Base-by-base conservation (phyloP, 352 stramenopile species). In the Phytophthora podocarpi region DNA sequence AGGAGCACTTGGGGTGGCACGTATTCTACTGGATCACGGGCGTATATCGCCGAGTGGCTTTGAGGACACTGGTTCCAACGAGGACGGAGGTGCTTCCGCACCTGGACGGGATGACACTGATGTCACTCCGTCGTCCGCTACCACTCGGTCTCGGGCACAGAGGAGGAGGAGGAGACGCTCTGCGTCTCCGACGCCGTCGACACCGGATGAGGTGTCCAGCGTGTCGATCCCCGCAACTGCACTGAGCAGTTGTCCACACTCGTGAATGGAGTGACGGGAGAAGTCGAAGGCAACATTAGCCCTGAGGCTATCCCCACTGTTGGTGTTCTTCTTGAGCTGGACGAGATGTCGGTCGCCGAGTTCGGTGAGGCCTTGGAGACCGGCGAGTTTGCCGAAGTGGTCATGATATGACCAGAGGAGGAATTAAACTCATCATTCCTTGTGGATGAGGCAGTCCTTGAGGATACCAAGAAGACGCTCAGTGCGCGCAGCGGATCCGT, bases 391-490 rank as follows among this genome's bases (percentile, higher is more conserved):
- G 15, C 12, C 15, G 41, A 35, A 15, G 6, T 36, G 12, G 41
- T 34, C 4, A 15, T 24, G 4, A 24, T 49, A 15, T 23, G 20
- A 51, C 42, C 34, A 5, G 13, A 26, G 3, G 20, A 34, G 3
- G 31, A 43, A 18, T 23, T 42, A 8, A 54, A 47, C 24, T 53
- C 41, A 2, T 53, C 52, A 10, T 53, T 31, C 1, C 31, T 45
- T 24, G 4, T 61, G 1, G 39, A 59, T 35, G 30, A 59, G 31
- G 11, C 51, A 27, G 40, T 59, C 23, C 13, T 59, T 16, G 40
- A 59, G n/a, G 28, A 51, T 24, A 51, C 30, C 0, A 50, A 51
- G 21, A 4, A 35, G 30, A 15, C 24, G 27, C 32, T 62, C 0
- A 48, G 26, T 54, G 23, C n/a, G 9, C 54, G 42, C 21, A 53